These are phyloP conservation scores for Sporothrix curviconia DNA, from an alignment of 2,329 filamentous ascomycete species.

Conservation along the genomic window DNA sequence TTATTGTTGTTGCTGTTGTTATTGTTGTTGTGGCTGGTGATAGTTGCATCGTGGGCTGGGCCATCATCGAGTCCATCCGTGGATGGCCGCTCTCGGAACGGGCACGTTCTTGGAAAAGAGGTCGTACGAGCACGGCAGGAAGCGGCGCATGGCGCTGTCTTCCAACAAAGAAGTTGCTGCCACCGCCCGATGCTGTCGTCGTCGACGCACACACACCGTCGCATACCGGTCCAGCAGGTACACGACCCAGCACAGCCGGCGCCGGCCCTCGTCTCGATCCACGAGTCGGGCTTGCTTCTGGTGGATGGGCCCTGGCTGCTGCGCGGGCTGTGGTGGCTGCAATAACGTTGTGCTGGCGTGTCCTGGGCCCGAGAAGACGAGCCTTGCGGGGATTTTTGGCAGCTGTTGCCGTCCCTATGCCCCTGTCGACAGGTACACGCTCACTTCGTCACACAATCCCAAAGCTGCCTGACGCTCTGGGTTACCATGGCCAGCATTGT, in stretches of 20 bases:
- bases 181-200: background rate
- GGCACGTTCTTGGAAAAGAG: constrained; percentile 73
- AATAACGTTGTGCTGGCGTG: too few species aligned
- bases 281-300: constrained; percentile 75
- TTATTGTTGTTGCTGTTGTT: too few species aligned
- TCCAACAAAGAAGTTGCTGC: constrained; percentile 70
- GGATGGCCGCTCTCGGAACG: constrained; percentile 63
- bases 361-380: too few species aligned
- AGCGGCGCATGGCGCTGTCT: constrained; percentile 81
- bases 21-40: too few species aligned
- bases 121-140: constrained; percentile 79
- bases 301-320: constrained; percentile 77
- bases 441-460: constrained; percentile 74
- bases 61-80: background rate
- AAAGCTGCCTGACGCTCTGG: constrained; percentile 79
- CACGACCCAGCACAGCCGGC: constrained; percentile 88
- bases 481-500: constrained; percentile 82
- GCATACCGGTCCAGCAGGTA: constrained; percentile 86
- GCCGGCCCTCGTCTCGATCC: constrained; percentile 83
- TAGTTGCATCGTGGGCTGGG: constrained; percentile 17
- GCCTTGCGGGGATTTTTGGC: too few species aligned
- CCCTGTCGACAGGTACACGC: constrained; percentile 53
- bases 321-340: constrained; percentile 76
- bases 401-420: too few species aligned
- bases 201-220: constrained; percentile 79